Evolutionary conservation across 148 eudicot genomes (phyloP).

Genomic region (Arctostaphylos glauca): DNA sequence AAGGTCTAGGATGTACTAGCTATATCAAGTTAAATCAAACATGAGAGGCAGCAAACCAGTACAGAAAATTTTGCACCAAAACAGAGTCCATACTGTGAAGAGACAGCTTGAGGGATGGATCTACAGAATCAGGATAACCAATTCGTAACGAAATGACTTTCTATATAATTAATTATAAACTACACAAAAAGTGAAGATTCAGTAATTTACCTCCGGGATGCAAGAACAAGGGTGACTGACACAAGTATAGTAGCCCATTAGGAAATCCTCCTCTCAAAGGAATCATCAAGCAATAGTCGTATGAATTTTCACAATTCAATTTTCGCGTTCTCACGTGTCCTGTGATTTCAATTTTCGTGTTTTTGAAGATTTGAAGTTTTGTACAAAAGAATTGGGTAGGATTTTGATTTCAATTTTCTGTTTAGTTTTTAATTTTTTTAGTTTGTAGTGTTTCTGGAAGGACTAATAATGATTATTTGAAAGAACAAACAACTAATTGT

Average conservation of each 20-base stretch:
- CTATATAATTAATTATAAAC: background rate
- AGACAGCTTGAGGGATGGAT: constrained; percentile 9
- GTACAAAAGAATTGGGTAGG: too few species aligned
- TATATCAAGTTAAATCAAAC: background rate
- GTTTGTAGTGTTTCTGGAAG: background rate
- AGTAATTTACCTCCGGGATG: background rate
- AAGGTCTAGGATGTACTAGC: background rate
- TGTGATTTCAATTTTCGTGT: too few species aligned
- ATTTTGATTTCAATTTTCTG: background rate
- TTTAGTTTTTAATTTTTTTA: background rate
- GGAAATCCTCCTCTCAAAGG: background rate
- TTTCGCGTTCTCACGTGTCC: too few species aligned
- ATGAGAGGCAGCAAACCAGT: background rate
- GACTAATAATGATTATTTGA: background rate
- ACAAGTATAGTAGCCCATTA: background rate
- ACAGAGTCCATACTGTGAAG: background rate
- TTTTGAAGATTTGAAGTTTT: too few species aligned
- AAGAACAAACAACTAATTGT: background rate
- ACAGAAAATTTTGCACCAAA: background rate
- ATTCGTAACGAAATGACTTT: background rate
- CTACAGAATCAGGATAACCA: background rate
- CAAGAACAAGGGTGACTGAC: background rate
- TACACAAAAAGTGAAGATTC: background rate
- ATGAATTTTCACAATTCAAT: too few species aligned
- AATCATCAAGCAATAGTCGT: too few species aligned